phyloP scores from a whole-genome alignment of 1,284 basidiomycete species.

The Bjerkandera adusta region DNA sequence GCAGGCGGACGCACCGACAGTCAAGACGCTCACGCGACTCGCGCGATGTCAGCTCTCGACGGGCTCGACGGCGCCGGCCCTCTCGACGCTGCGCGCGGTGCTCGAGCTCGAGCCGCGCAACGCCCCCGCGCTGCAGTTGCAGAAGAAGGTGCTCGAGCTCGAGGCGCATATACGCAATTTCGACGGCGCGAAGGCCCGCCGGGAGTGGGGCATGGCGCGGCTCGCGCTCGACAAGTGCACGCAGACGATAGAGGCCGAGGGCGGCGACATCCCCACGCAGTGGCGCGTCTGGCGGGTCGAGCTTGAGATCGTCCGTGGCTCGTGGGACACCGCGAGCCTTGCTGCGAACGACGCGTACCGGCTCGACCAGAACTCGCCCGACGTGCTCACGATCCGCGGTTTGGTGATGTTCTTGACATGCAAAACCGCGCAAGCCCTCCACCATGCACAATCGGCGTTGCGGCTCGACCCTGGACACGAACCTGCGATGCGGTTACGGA shows the following conservation, averaged over 20 bases:
- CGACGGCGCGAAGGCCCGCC: constrained; percentile 50
- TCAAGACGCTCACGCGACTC: constrained; percentile 75
- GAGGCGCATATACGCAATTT: constrained; percentile 67
- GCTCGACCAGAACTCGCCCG: constrained; percentile 70
- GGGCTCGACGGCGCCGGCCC: constrained; percentile 62
- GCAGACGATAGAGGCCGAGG: constrained; percentile 70
- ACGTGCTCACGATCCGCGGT: constrained; percentile 79
- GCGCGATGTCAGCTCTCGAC: constrained; percentile 80
- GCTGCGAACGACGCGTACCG: constrained; percentile 79
- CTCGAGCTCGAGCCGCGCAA: constrained; percentile 58
- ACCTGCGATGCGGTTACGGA: constrained; percentile 68
- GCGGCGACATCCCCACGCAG: constrained; percentile 67
- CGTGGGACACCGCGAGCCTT: constrained; percentile 67
- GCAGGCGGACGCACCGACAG: constrained; percentile 47
- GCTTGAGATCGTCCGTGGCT: constrained; percentile 67
- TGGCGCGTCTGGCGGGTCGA: constrained; percentile 82
- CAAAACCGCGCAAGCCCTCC: constrained; percentile 68
- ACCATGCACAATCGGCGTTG: constrained; percentile 74
- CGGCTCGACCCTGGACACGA: constrained; percentile 79
- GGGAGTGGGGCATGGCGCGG: constrained; percentile 69
- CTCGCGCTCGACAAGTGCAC: constrained; percentile 72
- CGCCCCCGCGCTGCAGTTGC: constrained; percentile 53
- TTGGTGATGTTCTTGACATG: constrained; percentile 76
- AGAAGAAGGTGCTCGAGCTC: constrained; percentile 56
- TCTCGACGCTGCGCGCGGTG: constrained; percentile 58